Conservation (phyloP, 768 basidiomycete genomes). For the Suillus subalutaceus region DNA sequence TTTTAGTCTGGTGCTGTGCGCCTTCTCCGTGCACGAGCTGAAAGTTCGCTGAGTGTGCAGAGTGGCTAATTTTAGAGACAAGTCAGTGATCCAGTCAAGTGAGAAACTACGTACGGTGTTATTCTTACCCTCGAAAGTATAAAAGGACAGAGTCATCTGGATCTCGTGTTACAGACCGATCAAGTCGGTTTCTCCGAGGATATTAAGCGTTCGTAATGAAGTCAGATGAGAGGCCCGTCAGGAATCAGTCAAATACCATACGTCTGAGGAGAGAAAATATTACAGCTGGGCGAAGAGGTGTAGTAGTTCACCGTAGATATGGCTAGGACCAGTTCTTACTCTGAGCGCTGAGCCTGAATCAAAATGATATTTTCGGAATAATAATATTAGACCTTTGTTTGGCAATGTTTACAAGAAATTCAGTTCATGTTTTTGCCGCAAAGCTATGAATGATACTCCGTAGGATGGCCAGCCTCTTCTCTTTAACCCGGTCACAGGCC, state of each 20-base stretch:
- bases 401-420: not conserved
- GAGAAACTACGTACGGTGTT: not conserved
- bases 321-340: too few species aligned
- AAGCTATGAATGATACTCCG: not conserved
- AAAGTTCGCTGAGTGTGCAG: not conserved
- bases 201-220: not conserved
- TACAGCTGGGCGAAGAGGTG: not conserved
- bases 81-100: not conserved
- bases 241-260: not conserved
- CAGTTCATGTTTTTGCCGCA: not conserved
- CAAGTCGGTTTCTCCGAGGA: not conserved
- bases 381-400: not conserved
- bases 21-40: not conserved
- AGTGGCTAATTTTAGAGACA: not conserved
- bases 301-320: too few species aligned
- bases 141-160: not conserved
- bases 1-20: not conserved
- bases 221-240: not conserved
- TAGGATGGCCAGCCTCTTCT: conserved; percentile 1
- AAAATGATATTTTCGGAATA: too few species aligned
- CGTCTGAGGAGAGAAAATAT: not conserved
- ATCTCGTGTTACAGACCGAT: not conserved
- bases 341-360: too few species aligned
- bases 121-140: not conserved
- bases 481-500: conserved; percentile 1